These are phyloP conservation scores for Evansstolkia leycettana DNA, from an alignment of 495 filamentous ascomycete genomes.

Conservation along the genomic window DNA sequence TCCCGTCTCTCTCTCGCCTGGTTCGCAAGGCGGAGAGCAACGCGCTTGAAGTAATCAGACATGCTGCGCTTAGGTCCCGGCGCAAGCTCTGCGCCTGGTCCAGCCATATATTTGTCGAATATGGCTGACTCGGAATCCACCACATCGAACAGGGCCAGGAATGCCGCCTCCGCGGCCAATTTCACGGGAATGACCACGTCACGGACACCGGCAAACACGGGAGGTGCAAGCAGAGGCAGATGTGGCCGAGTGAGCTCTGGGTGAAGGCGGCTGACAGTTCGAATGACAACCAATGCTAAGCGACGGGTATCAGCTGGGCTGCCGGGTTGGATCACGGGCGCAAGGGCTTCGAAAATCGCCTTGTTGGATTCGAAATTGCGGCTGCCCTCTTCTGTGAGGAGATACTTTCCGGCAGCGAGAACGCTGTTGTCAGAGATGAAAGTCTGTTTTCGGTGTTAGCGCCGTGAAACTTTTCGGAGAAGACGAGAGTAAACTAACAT, in stretches of 20 bases:
- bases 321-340: conserved; percentile 62
- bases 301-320: conserved; percentile 71
- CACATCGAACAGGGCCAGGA: conserved; percentile 86
- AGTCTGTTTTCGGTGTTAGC: conserved; percentile 34
- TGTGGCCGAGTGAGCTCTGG: conserved; percentile 69
- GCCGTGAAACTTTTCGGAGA: neutral
- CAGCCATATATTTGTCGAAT: conserved; percentile 82
- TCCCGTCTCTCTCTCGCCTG: conserved; percentile 81
- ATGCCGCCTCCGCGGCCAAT: conserved; percentile 86
- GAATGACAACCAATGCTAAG: conserved; percentile 76
- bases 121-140: conserved; percentile 74
- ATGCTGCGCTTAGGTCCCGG: conserved; percentile 74
- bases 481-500: conserved; percentile 35
- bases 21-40: conserved; percentile 65
- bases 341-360: conserved; percentile 63
- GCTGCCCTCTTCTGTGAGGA: conserved; percentile 48
- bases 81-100: conserved; percentile 45
- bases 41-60: conserved; percentile 93
- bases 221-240: conserved; percentile 60
- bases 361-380: conserved; percentile 54
- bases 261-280: conserved; percentile 67
- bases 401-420: conserved; percentile 88
- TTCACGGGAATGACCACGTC: conserved; percentile 95
- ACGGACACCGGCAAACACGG: conserved; percentile 81
- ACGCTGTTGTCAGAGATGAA: conserved; percentile 84